Evolutionary conservation across 164 flowering plant species (phyloP).

Genomic region (Kalanchoe fedtschenkoi): DNA sequence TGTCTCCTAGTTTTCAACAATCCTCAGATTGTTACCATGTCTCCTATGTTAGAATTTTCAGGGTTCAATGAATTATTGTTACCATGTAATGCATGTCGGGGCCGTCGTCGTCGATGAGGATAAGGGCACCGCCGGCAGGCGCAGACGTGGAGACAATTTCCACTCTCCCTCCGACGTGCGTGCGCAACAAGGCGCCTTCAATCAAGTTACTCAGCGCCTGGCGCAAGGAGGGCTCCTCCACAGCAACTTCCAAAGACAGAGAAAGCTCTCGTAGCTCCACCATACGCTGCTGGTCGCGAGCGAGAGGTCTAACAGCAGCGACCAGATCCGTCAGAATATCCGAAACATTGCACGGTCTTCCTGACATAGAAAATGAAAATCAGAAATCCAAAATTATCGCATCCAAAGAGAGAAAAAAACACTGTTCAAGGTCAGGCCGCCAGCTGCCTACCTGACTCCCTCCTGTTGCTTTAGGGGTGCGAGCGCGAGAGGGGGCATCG

Average conservation of each 20-base stretch:
- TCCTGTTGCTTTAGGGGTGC: conserved; percentile 46
- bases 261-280: conserved; percentile 47
- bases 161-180: conserved; percentile 70
- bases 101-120: conserved; percentile 87
- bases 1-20: too few relatives aligned
- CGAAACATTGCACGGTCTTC: conserved; percentile 84
- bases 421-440: too few relatives aligned
- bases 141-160: conserved; percentile 54
- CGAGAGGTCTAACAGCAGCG: conserved; percentile 62
- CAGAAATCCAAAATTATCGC: conserved; percentile 13
- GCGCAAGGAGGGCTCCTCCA: conserved; percentile 81
- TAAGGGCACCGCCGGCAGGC: conserved; percentile 83
- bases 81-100: conserved; percentile 98
- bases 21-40: too few relatives aligned
- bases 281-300: conserved; percentile 48
- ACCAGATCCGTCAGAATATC: conserved; percentile 65
- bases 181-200: conserved; percentile 84
- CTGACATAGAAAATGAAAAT: conserved; percentile 46
- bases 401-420: neutral
- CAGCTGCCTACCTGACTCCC: conserved; percentile 44
- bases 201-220: conserved; percentile 90
- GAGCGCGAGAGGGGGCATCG: conserved; percentile 80
- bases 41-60: too few relatives aligned
- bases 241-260: conserved; percentile 41
- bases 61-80: too few relatives aligned